A percentile compares a stretch with the other conserved stretches of the same genome.
Conservation (phyloP, 495 filamentous ascomycete genomes). For the Xylaria curta region DNA sequence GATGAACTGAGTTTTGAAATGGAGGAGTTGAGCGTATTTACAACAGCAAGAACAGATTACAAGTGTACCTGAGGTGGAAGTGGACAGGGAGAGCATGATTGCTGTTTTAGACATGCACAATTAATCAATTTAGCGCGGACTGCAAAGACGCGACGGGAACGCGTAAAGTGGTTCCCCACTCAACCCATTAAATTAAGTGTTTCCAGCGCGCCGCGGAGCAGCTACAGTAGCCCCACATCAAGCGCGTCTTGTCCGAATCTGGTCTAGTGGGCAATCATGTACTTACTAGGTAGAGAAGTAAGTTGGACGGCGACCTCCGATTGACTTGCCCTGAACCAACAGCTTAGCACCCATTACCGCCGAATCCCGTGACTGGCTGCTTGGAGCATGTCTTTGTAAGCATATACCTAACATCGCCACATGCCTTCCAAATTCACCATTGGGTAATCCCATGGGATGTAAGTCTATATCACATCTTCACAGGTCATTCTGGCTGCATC, state of each 20-base stretch:
- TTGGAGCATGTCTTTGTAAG: neutral
- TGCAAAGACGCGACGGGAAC: slow-evolving; percentile 34
- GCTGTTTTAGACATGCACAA: slow-evolving; percentile 7
- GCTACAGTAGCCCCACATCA: neutral
- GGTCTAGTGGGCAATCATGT: neutral
- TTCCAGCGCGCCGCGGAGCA: slow-evolving; percentile 6
- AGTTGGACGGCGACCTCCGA: slow-evolving; percentile 8
- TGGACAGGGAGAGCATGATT: slow-evolving; percentile 17
- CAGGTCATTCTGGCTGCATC: slow-evolving; percentile 3
- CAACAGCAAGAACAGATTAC: slow-evolving; percentile 1
- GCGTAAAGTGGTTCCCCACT: slow-evolving; percentile 37
- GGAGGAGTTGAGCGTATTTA: neutral
- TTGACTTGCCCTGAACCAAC: neutral
- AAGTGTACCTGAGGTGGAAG: neutral
- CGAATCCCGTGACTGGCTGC: slow-evolving; percentile 15
- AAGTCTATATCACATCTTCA: slow-evolving; percentile 16
- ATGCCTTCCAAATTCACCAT: neutral
- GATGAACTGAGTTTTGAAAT: neutral
- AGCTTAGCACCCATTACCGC: neutral
- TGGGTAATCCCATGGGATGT: neutral
- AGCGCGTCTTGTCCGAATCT: slow-evolving; percentile 5
- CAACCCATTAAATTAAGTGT: neutral
- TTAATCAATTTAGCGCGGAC: slow-evolving; percentile 35
- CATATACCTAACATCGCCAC: slow-evolving; percentile 34
- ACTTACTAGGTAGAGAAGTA: too few species aligned